phyloP scores from a whole-genome alignment of 2,329 filamentous ascomycete genomes.

The Periconia digitata region DNA sequence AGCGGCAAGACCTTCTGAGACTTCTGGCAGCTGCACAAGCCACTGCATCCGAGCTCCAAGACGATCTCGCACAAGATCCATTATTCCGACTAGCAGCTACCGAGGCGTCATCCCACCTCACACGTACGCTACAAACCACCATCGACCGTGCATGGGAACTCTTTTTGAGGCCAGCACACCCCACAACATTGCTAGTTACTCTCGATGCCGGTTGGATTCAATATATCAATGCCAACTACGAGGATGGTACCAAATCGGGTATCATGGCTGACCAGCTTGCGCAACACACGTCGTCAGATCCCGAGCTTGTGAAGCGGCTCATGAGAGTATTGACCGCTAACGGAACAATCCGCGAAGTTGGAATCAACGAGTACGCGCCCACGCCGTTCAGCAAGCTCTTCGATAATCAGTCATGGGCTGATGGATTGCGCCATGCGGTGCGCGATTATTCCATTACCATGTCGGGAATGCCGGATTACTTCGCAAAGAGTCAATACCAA shows the following conservation, averaged over 20 bases:
- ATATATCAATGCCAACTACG: neutral
- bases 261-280: neutral
- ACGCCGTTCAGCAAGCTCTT: slow-evolving; percentile 3
- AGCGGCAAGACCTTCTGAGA: neutral
- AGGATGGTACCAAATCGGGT: neutral
- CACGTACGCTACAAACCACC: neutral
- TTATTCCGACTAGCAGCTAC: neutral
- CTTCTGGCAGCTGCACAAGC: slow-evolving; percentile 1
- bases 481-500: neutral
- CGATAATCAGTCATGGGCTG: neutral
- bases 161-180: neutral
- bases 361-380: neutral
- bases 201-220: neutral
- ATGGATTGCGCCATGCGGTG: neutral
- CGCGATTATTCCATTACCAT: neutral
- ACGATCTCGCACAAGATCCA: neutral
- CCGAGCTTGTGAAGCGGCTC: neutral
- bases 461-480: neutral
- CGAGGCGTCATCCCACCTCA: neutral
- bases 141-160: slow-evolving; percentile 1
- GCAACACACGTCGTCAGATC: neutral
- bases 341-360: neutral
- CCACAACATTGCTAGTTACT: neutral
- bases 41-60: neutral
- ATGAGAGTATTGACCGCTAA: slow-evolving; percentile 2